Evolutionary conservation across 2,329 filamentous ascomycete genomes (phyloP).

Genomic region (Fusarium sp.): DNA sequence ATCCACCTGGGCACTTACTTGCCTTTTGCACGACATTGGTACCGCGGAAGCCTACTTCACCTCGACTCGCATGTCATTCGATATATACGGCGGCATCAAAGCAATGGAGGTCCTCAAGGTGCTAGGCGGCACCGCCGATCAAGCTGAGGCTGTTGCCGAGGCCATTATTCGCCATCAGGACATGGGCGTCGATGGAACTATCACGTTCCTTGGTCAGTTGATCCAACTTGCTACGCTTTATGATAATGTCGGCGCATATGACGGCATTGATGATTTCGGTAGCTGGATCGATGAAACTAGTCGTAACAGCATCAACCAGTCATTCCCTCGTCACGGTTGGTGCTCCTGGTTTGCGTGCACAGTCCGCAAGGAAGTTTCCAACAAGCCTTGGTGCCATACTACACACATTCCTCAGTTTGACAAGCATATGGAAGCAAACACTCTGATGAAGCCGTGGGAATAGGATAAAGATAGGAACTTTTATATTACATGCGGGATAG

Average conservation of each 20-base stretch:
- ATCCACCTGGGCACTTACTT: slow-evolving; percentile 67
- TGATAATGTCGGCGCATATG: slow-evolving; percentile 72
- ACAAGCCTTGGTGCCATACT: slow-evolving; percentile 79
- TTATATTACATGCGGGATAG: background rate
- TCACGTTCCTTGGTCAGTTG: slow-evolving; percentile 9
- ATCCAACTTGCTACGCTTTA: slow-evolving; percentile 49
- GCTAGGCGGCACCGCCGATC: background rate
- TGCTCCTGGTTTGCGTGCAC: slow-evolving; percentile 71
- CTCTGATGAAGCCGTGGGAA: slow-evolving; percentile 60
- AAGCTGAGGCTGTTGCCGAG: slow-evolving; percentile 12
- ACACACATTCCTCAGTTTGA: slow-evolving; percentile 70
- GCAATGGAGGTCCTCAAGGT: slow-evolving; percentile 6
- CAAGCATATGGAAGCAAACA: slow-evolving; percentile 65
- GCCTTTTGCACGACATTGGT: slow-evolving; percentile 73
- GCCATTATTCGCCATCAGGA: slow-evolving; percentile 16
- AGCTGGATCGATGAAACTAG: slow-evolving; percentile 62
- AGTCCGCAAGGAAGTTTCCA: slow-evolving; percentile 67
- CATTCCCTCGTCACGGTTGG: slow-evolving; percentile 71
- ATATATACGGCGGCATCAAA: slow-evolving; percentile 11
- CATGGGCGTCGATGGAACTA: slow-evolving; percentile 6
- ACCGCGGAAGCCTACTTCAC: slow-evolving; percentile 6
- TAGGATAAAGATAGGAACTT: background rate
- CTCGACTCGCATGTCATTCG: slow-evolving; percentile 12
- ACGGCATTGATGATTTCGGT: slow-evolving; percentile 55
- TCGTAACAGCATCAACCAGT: slow-evolving; percentile 52